Conservation (phyloP, 257 asterid genomes). For the Solanum lycopersicoides region DNA sequence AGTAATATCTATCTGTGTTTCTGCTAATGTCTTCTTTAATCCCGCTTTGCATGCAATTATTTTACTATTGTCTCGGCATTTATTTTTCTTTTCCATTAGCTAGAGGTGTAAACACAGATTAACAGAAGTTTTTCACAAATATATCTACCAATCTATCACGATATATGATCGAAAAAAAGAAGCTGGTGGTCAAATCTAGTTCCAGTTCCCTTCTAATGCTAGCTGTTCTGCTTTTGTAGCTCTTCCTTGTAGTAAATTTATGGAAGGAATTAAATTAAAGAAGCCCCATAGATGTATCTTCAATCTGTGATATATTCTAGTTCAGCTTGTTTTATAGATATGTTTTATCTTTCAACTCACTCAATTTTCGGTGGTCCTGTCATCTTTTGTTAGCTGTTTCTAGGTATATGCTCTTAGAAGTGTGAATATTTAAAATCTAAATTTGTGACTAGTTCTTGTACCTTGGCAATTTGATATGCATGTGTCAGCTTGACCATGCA, state of each 20-base stretch:
- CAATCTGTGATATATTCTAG: background rate
- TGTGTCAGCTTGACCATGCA: background rate
- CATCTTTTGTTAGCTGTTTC: background rate
- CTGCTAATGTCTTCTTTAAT: background rate
- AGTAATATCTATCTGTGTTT: background rate
- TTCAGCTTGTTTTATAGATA: background rate
- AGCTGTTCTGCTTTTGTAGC: background rate
- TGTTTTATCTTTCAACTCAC: background rate
- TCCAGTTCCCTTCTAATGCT: background rate
- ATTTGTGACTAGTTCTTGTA: background rate
- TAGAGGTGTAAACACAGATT: background rate
- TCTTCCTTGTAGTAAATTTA: background rate
- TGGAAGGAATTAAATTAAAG: background rate
- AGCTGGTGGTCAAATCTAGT: background rate
- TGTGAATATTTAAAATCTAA: background rate
- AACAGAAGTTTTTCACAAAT: background rate
- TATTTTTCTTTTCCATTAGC: background rate
- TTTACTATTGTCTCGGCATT: background rate
- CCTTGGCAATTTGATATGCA: background rate
- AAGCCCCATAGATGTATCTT: background rate
- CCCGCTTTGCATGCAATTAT: background rate
- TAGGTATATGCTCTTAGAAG: background rate
- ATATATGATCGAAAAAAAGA: background rate
- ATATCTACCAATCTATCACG: background rate
- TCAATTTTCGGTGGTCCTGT: background rate